Evolutionary conservation across 768 basidiomycete genomes (phyloP), one percentile per base, ranked within the genome.

Genomic region (Naganishia randhawae): DNA sequence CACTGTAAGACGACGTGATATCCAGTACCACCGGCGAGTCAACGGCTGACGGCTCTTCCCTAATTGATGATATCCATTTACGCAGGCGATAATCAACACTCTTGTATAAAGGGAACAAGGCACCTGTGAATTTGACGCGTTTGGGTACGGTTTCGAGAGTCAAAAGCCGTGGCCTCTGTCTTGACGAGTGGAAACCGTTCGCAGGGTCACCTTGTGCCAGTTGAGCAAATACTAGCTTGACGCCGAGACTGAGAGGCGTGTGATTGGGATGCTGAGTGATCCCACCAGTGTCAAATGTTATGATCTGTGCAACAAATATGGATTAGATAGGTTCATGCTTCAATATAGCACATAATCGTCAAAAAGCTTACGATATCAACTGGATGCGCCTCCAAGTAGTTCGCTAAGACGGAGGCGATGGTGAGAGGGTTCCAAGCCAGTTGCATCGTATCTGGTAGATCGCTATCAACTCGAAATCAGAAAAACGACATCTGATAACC

Each of bases 251-350:
- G 9, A 93, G 82, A 0, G 91, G 87, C 70, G 82, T 83, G 79
- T 96, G 93, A 76, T 96, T 96, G 1, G 90, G 90, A 75, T 95
- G 93, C 3, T 82, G 82, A n/a, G 92, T 91, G 16, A 95, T 81
- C 2, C 92, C 93, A 1, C 73, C 72, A 0, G 80, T 67, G 78
- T 96, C 93, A 75, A 95, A 96, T 0, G 92, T 94, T 54, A 96
- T 82, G 53, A 95, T 86, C 91, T 94, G 72, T 11, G 57, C 63
- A 50, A 17, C 42, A 31, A 63, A 29, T 19, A 63, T 31, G 27
- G 51, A 53, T 8, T 45, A 45, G 37, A 1, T 16, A 37, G 29
- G 13, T 1, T 29, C 10, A 22, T 31, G n/a, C 53, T 29, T 64
- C 48, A 51, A 50, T 42, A 10, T 16, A 27, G 27, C 31, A 19